phyloP scores from a whole-genome alignment of 108 stramenopile species.

The Schizochytrium sp. region DNA sequence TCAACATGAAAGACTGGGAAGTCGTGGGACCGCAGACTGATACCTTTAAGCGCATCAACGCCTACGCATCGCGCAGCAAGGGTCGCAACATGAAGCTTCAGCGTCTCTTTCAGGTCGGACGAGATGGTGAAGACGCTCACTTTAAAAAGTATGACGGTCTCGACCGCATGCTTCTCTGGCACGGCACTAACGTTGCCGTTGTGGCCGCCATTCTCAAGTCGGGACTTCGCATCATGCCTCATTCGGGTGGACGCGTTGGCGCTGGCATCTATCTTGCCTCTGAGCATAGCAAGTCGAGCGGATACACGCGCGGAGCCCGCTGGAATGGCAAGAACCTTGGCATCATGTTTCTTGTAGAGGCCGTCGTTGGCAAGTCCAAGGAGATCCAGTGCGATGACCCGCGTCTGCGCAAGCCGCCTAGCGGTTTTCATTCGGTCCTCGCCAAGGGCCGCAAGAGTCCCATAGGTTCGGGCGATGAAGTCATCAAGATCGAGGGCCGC shows the following conservation, averaged over 20 bases:
- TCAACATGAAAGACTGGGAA: constrained; percentile 11
- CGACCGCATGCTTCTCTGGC: constrained; percentile 52
- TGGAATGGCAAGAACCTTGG: constrained; percentile 30
- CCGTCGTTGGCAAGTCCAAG: constrained; percentile 41
- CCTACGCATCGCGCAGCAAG: constrained; percentile 14
- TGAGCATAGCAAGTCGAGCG: constrained; percentile 40
- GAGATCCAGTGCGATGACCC: constrained; percentile 34
- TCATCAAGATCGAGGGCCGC: constrained; percentile 35
- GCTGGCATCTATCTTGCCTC: constrained; percentile 47
- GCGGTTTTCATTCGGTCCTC: constrained; percentile 47
- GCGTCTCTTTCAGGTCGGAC: constrained; percentile 41
- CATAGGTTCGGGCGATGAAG: constrained; percentile 3
- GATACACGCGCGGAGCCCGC: constrained; percentile 30
- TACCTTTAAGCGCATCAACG: background rate
- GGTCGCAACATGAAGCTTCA: constrained; percentile 12
- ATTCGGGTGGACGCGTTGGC: constrained; percentile 53
- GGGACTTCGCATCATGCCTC: constrained; percentile 57
- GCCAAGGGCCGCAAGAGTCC: constrained; percentile 37
- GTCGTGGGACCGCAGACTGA: background rate
- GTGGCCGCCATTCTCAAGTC: constrained; percentile 51
- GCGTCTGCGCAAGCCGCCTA: constrained; percentile 32
- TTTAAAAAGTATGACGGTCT: constrained; percentile 39
- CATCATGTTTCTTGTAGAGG: constrained; percentile 50
- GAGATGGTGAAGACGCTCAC: constrained; percentile 37
- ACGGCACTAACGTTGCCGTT: constrained; percentile 55